Evolutionary conservation across 352 stramenopile genomes (phyloP).

Genomic region (Globisporangium rhizosaccharum): DNA sequence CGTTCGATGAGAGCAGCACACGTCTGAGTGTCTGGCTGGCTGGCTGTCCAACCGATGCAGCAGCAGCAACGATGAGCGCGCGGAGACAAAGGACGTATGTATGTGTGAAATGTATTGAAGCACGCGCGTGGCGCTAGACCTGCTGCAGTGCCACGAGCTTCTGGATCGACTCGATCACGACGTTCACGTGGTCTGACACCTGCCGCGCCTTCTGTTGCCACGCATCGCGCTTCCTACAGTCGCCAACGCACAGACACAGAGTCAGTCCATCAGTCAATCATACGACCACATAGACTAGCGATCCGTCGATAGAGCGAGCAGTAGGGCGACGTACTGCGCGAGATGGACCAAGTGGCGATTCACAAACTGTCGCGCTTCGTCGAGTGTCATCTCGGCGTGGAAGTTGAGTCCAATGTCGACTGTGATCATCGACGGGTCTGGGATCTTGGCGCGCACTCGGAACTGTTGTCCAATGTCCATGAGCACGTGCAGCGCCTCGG

Average conservation of each 20-base stretch:
- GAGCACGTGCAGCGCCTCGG: constrained; percentile 28
- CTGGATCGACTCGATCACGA: constrained; percentile 70
- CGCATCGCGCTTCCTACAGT: constrained; percentile 44
- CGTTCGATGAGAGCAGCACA: too few relatives aligned
- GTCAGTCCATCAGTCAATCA: background rate
- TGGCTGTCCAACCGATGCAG: too few relatives aligned
- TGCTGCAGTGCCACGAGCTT: constrained; percentile 64
- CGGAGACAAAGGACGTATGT: background rate
- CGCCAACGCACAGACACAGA: background rate
- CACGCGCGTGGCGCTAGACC: background rate
- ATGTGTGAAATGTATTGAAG: too few relatives aligned
- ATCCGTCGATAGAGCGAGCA: background rate
- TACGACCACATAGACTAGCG: background rate
- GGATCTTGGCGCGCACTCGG: constrained; percentile 64
- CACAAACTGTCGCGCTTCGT: constrained; percentile 55
- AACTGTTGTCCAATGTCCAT: constrained; percentile 73
- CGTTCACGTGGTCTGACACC: constrained; percentile 67
- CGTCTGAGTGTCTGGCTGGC: too few relatives aligned
- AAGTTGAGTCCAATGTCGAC: constrained; percentile 73
- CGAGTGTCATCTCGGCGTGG: constrained; percentile 72
- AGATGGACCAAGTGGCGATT: constrained; percentile 44
- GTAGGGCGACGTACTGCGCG: constrained; percentile 25
- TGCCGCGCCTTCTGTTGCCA: constrained; percentile 71
- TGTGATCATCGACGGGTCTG: constrained; percentile 47
- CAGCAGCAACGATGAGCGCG: too few relatives aligned